Conservation (phyloP, 2,329 filamentous ascomycete species). For the Aspergillus clavatus region DNA sequence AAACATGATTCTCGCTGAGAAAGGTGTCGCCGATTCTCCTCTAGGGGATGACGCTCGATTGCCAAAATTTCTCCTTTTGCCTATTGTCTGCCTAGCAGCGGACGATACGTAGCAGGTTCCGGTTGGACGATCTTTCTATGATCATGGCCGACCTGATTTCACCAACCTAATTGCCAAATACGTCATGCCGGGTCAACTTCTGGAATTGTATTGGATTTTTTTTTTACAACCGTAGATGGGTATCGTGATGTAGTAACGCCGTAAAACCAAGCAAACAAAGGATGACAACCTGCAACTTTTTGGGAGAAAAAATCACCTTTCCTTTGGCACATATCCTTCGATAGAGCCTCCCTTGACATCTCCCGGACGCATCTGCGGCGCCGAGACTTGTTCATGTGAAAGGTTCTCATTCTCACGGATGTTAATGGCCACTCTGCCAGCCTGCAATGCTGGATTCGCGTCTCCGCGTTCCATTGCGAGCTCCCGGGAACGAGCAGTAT, state of each 20-base stretch:
- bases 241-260: background rate
- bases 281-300: background rate
- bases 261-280: background rate
- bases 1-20: constrained; percentile 43
- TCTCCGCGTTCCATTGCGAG: constrained; percentile 37
- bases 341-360: constrained; percentile 37
- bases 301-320: constrained; percentile 5
- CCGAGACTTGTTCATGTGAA: constrained; percentile 14
- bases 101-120: constrained; percentile 19
- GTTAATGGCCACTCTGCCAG: constrained; percentile 30
- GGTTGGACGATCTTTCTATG: background rate
- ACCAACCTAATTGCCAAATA: background rate
- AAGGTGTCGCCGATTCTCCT: constrained; percentile 88
- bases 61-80: constrained; percentile 57
- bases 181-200: background rate
- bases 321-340: constrained; percentile 38
- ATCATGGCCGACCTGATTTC: background rate
- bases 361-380: constrained; percentile 32
- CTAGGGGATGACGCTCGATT: constrained; percentile 81
- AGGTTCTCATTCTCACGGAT: constrained; percentile 31
- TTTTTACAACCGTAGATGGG: background rate
- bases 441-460: constrained; percentile 19
- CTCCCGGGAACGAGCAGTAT: constrained; percentile 22
- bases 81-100: constrained; percentile 10
- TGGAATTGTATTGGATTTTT: background rate